A percentile compares a stretch with the other conserved stretches of the same genome.
These are phyloP conservation scores for Aspergillus intermedius DNA, from an alignment of 2,329 filamentous ascomycete species.

Conservation along the genomic window DNA sequence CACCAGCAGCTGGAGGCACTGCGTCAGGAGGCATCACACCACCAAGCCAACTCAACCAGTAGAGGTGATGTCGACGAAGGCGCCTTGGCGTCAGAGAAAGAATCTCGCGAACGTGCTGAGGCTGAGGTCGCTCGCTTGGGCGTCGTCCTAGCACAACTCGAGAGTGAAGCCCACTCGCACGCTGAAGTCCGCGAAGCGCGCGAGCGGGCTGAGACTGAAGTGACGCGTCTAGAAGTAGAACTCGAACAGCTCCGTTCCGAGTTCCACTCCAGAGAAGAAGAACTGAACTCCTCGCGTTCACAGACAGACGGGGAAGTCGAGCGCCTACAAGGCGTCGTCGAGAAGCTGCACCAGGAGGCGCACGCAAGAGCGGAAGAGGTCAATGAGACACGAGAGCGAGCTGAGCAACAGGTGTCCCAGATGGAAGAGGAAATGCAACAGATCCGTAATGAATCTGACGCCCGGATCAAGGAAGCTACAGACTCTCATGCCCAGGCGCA, in stretches of 20 bases:
- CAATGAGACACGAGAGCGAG: constrained; percentile 10
- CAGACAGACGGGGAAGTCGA: constrained; percentile 19
- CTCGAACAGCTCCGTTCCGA: constrained; percentile 7
- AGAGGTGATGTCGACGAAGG: constrained; percentile 23
- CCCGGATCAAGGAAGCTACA: constrained; percentile 13
- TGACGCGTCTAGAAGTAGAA: constrained; percentile 7
- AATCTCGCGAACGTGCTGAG: constrained; percentile 23
- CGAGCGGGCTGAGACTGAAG: constrained; percentile 14
- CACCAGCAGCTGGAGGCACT: constrained; percentile 40
- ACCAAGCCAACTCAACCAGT: constrained; percentile 13
- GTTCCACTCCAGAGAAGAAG: background rate
- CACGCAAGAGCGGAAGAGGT: constrained; percentile 8
- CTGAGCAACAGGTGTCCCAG: constrained; percentile 11
- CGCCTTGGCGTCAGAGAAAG: constrained; percentile 23
- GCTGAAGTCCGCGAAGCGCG: constrained; percentile 16
- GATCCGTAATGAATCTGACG: constrained; percentile 9
- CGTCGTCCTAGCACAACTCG: constrained; percentile 48
- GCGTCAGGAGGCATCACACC: constrained; percentile 30
- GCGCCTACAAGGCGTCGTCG: constrained; percentile 2
- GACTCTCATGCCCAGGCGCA: constrained; percentile 17
- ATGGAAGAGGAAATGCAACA: constrained; percentile 10
- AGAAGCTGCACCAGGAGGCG: background rate
- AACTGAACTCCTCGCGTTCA: constrained; percentile 13
- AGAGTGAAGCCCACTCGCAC: constrained; percentile 25
- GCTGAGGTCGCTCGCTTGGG: constrained; percentile 31